Conservation (phyloP, 2,329 filamentous ascomycete genomes). For the Aspergillus calidoustus region DNA sequence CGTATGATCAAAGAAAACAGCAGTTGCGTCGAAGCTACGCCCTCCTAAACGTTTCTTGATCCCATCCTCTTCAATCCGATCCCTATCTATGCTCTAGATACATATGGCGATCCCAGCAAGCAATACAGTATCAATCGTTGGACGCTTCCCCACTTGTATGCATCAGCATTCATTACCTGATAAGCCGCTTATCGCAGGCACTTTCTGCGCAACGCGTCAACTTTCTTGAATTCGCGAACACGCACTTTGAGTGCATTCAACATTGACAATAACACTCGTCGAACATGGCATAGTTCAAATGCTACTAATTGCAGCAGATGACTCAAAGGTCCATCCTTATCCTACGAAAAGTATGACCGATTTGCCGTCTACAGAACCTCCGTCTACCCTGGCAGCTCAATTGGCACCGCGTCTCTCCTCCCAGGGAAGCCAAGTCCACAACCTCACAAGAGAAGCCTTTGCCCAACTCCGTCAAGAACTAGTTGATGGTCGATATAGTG, state of each 20-base stretch:
- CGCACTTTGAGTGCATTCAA: neutral
- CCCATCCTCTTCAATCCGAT: no score
- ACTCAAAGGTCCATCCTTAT: slow-evolving; percentile 23
- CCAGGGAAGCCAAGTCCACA: slow-evolving; percentile 63
- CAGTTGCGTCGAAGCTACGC: no score
- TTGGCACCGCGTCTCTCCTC: slow-evolving; percentile 80
- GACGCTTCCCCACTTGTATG: neutral
- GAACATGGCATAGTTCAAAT: slow-evolving; percentile 20
- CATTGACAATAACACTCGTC: neutral
- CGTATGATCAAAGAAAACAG: no score
- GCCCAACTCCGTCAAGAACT: slow-evolving; percentile 73
- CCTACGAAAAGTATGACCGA: slow-evolving; percentile 24
- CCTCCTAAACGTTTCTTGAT: no score
- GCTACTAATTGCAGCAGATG: slow-evolving; percentile 33
- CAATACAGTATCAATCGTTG: neutral
- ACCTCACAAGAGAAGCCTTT: slow-evolving; percentile 73
- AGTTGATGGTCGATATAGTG: slow-evolving; percentile 51
- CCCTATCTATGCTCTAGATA: no score
- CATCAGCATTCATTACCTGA: neutral
- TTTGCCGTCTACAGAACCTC: slow-evolving; percentile 44
- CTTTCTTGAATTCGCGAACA: neutral
- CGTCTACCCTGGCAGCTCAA: slow-evolving; percentile 86
- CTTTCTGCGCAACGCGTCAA: neutral
- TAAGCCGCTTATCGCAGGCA: neutral
- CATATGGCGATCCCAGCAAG: no score